phyloP scores from a whole-genome alignment of 78 protist species.

The Dictyostelium firmibasis region DNA sequence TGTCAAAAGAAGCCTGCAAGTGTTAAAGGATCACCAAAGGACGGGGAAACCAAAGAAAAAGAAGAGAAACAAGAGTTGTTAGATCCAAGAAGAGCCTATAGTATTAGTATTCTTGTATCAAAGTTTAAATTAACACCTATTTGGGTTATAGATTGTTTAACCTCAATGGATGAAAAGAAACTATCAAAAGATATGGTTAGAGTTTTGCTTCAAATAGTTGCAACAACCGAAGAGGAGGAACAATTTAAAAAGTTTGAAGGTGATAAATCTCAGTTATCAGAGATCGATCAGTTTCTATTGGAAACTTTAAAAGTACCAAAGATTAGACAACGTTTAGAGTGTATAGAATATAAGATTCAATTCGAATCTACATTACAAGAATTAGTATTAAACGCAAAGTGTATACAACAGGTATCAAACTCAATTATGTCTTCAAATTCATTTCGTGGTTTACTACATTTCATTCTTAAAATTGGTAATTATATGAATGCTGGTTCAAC shows the following conservation, averaged over 20 bases:
- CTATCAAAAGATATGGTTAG: conserved; percentile 38
- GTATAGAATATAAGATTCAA: conserved; percentile 14
- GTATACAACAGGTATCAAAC: neutral
- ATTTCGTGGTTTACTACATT: conserved; percentile 2
- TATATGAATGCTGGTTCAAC: conserved; percentile 24
- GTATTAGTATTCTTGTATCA: conserved; percentile 42
- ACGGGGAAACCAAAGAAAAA: neutral
- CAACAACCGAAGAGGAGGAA: conserved; percentile 51
- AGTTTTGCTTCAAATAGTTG: conserved; percentile 18
- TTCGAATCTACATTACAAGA: conserved; percentile 39
- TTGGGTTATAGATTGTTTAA: conserved; percentile 38
- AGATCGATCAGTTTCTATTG: conserved; percentile 20
- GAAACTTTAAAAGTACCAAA: conserved; percentile 59
- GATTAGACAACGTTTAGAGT: conserved; percentile 44
- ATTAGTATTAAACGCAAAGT: conserved; percentile 7
- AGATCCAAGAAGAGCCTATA: conserved; percentile 24
- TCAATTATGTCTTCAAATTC: neutral
- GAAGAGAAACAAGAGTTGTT: neutral
- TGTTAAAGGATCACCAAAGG: neutral
- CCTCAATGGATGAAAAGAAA: conserved; percentile 73
- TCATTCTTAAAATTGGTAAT: conserved; percentile 42
- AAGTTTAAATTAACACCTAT: conserved; percentile 49
- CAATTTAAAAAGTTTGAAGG: conserved; percentile 31
- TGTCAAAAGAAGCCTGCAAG: conserved; percentile 13
- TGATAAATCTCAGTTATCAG: neutral